Conservation (phyloP, 2,329 filamentous ascomycete species). For the Fusarium miscanthi region DNA sequence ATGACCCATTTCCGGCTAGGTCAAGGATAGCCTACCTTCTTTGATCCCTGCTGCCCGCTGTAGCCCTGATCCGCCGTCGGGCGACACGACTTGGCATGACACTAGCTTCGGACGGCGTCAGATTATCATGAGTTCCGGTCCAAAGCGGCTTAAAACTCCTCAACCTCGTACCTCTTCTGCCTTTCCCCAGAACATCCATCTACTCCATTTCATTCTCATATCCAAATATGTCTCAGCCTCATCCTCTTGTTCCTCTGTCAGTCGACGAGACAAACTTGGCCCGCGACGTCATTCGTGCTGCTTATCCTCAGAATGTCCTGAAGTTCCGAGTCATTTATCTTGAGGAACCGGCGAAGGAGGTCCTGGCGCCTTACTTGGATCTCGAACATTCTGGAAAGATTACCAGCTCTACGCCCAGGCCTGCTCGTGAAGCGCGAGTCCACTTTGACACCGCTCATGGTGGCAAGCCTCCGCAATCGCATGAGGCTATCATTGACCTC, state of each 20-base stretch:
- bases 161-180: neutral
- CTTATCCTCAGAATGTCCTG: neutral
- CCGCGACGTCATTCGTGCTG: neutral
- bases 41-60: neutral
- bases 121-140: neutral
- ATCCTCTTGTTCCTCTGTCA: neutral
- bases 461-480: neutral
- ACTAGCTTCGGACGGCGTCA: neutral
- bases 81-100: neutral
- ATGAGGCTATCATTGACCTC: fast-evolving
- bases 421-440: neutral
- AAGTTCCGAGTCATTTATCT: neutral
- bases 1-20: neutral
- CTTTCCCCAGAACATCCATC: neutral
- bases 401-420: fast-evolving
- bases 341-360: neutral
- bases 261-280: neutral
- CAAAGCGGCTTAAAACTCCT: neutral
- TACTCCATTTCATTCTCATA: neutral
- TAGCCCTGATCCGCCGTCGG: neutral
- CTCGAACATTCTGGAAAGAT: neutral
- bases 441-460: neutral
- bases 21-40: fast-evolving
- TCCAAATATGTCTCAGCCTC: neutral
- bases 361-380: fast-evolving